Evolutionary conservation across 2,329 filamentous ascomycete species (phyloP), one percentile per base, ranked within the genome.

Genomic region (Dothistroma septosporum): DNA sequence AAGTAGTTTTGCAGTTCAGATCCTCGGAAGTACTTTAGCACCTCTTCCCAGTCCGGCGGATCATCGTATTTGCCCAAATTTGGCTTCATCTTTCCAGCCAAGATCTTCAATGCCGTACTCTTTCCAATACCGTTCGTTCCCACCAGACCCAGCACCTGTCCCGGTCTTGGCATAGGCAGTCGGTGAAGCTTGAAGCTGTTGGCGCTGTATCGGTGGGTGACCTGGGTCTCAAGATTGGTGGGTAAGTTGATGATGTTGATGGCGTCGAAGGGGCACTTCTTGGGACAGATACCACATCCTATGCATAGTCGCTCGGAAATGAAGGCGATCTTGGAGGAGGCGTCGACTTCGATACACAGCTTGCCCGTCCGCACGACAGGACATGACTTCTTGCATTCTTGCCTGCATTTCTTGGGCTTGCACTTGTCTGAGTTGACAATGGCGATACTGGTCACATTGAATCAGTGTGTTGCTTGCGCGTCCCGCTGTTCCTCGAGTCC

Each of bases 161-260:
- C 94, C 33, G 94, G 93, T 63, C 94, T 88, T 65, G 94, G 94
- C 85, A 93, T 97, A 60, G 95, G 94, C 73, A 97, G 84, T 71
- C 95, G 88, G 79, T 99, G 94, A 68, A 99, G 87, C 84, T 99
- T 99, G 87, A 99, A 99, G 81, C 92, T 97, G 84, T 99, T 99
- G 76, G 94, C 93, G 58, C 93, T 96, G 83, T 99, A 99, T 75
- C 94, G 90, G 78, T 99, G 95, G 69, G 94, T 97, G 74, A 99
- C 92, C 77, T 97, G 90, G 68, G 89, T 95, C 79, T 99, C 94
- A 78, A 99, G 89, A 80, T 99, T 99, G 76, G 94, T 99, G 70
- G 95, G 94, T 83, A 99, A 82, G 82, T 99, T 99, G 91, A 99
- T 99, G 78, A 99, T 99, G 77, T 93, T 95, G 80, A 99, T 99